phyloP scores from a whole-genome alignment of 1,284 basidiomycete genomes.

The Cryptococcus maquisensis region DNA sequence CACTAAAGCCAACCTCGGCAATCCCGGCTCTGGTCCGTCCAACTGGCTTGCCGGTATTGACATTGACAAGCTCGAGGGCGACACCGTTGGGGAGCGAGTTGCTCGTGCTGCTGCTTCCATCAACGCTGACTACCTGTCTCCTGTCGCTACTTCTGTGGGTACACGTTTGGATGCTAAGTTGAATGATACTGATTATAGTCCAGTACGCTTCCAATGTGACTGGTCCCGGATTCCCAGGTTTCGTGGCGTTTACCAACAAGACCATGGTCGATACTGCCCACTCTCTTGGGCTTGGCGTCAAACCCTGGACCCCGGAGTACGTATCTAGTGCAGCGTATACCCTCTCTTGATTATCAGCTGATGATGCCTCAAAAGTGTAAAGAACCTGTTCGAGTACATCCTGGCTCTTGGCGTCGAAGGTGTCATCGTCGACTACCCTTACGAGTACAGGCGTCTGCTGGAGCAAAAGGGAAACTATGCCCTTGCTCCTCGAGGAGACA shows the following conservation, averaged over 20 bases:
- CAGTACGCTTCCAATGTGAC: constrained; percentile 39
- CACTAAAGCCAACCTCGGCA: constrained; percentile 30
- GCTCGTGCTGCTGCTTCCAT: constrained; percentile 63
- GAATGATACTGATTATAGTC: background rate
- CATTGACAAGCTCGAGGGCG: constrained; percentile 29
- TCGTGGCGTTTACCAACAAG: constrained; percentile 60
- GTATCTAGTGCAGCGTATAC: background rate
- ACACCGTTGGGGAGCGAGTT: constrained; percentile 28
- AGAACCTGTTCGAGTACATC: constrained; percentile 61
- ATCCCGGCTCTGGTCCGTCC: constrained; percentile 30
- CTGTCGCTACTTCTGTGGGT: constrained; percentile 50
- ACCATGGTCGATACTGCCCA: constrained; percentile 67
- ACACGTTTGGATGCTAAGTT: background rate
- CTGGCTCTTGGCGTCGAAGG: constrained; percentile 63
- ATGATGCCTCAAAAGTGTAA: background rate
- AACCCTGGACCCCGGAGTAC: constrained; percentile 65
- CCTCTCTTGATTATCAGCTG: constrained; percentile 49
- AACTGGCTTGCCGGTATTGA: constrained; percentile 38
- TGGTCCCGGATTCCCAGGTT: constrained; percentile 54
- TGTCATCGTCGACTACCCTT: constrained; percentile 37
- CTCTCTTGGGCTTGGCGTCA: constrained; percentile 59
- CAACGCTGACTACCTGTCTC: constrained; percentile 64
- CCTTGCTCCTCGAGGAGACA: constrained; percentile 24
- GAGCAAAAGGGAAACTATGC: constrained; percentile 18
- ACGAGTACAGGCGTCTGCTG: constrained; percentile 21